phyloP scores from a whole-genome alignment of 2,329 filamentous ascomycete genomes.

The Fusarium sp. region DNA sequence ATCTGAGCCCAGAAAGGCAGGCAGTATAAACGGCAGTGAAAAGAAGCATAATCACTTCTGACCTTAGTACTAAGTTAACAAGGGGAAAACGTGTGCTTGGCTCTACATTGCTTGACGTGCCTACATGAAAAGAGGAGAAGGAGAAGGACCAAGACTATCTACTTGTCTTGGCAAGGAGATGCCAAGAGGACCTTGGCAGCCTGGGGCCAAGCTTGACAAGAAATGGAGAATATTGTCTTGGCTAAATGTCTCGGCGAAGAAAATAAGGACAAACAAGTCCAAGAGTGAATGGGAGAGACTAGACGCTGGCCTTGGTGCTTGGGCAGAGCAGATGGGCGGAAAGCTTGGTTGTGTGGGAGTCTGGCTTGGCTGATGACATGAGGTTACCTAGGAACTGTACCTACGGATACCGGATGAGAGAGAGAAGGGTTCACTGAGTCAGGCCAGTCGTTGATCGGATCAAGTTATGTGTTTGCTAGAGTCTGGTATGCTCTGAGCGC shows the following conservation, averaged over 20 bases:
- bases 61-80: neutral
- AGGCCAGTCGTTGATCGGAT: neutral
- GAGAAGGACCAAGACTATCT: neutral
- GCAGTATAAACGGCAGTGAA: neutral
- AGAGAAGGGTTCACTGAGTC: neutral
- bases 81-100: slow-evolving; percentile 36
- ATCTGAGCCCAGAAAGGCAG: neutral
- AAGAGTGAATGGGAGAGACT: neutral
- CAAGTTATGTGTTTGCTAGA: neutral
- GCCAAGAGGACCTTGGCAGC: slow-evolving; percentile 28
- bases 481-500: neutral
- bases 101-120: slow-evolving; percentile 7
- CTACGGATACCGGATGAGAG: neutral
- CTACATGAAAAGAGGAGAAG: neutral
- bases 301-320: neutral
- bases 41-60: slow-evolving; percentile 20
- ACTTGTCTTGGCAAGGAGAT: slow-evolving; percentile 21
- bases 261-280: slow-evolving; percentile 3
- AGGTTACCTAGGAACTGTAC: neutral
- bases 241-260: slow-evolving; percentile 18
- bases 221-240: slow-evolving; percentile 20
- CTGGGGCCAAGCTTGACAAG: slow-evolving; percentile 16
- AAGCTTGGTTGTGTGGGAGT: slow-evolving; percentile 42
- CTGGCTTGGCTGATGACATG: slow-evolving; percentile 38
- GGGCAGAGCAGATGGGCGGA: slow-evolving; percentile 20